Base-by-base conservation (phyloP, 176 grass and related monocot genomes). In the Melocanna baccifera region DNA sequence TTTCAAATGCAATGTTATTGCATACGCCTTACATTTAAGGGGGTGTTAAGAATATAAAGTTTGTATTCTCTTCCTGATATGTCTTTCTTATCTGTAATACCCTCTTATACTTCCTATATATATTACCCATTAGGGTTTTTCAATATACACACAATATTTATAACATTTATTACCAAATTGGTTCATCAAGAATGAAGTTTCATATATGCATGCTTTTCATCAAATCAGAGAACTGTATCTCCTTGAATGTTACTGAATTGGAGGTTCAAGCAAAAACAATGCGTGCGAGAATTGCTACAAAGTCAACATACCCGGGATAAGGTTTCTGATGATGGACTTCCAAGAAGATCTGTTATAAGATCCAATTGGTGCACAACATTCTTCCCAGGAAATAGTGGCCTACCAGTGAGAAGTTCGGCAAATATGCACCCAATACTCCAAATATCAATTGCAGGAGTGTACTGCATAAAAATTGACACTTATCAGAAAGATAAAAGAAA, bases 361-460 rank as follows among this genome's bases (percentile, higher is more conserved):
- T 94, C 92, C 72, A 94, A 91, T 62, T 94, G 92, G 72, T 94
- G 92, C 29, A 94, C 92, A 4, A 94, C 89, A 86, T 94, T 92
- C 79, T 86, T 94, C 67, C 89, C 92, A 72, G 89, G 92, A 81
- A 94, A 90, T 22, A 94, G 18, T 61, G 92, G 89, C 22, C 81
- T 89, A 71, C 92, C 92, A 45, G 87, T 87, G 62, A 94, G 86
- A 87, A 94, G 82, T 85, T 94, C 92, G 34, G 92, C 85, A 22
- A 94, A 94, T 85, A 94, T 92, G 79, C 92, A 94, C 55, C 92
- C 92, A 66, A 94, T 94, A 84, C 92, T 94, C 92, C 92, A 94
- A 76, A 94, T 91, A 94, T 94, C 92, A 87, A 98, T 90, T 59
- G 85, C 96, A 63, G 96, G 96, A 47, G 96, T 98, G 62, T 98